phyloP scores from a whole-genome alignment of 2,329 filamentous ascomycete species.

The Mollisiaceae sp. region DNA sequence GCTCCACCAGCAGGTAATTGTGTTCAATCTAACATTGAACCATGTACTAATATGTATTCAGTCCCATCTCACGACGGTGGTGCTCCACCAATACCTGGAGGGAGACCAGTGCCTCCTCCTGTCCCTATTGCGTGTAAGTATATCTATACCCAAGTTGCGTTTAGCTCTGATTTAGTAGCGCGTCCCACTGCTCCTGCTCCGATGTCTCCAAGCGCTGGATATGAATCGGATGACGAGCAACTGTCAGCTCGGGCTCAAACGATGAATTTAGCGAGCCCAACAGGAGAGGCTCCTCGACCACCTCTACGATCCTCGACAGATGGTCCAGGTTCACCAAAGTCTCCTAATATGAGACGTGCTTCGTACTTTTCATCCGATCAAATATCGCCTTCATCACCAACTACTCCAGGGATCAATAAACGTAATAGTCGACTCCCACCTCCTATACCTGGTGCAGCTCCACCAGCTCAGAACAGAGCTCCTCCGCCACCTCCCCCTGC shows the following conservation, averaged over 20 bases:
- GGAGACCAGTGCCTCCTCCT: slow-evolving; percentile 61
- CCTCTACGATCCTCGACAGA: slow-evolving; percentile 49
- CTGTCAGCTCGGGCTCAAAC: slow-evolving; percentile 61
- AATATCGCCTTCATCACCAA: slow-evolving; percentile 41
- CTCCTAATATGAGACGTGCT: slow-evolving; percentile 46
- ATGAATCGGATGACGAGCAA: slow-evolving; percentile 89
- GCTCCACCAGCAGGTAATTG: slow-evolving; percentile 44
- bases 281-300: slow-evolving; percentile 48
- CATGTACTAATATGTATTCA: slow-evolving; percentile 19
- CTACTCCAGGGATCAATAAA: slow-evolving; percentile 53
- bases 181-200: slow-evolving; percentile 64
- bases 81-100: slow-evolving; percentile 44
- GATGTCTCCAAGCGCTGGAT: slow-evolving; percentile 75
- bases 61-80: slow-evolving; percentile 40
- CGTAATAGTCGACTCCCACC: slow-evolving; percentile 59
- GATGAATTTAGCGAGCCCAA: slow-evolving; percentile 48
- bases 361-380: slow-evolving; percentile 45
- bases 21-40: background rate
- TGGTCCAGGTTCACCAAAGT: slow-evolving; percentile 49
- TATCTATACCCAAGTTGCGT: background rate
- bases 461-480: slow-evolving; percentile 52
- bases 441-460: slow-evolving; percentile 65
- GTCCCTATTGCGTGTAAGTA: slow-evolving; percentile 66
- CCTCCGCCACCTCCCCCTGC: slow-evolving; percentile 73
- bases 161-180: slow-evolving; percentile 52